phyloP scores from a whole-genome alignment of 2,329 filamentous ascomycete species.

The Penicillium capsulatum region DNA sequence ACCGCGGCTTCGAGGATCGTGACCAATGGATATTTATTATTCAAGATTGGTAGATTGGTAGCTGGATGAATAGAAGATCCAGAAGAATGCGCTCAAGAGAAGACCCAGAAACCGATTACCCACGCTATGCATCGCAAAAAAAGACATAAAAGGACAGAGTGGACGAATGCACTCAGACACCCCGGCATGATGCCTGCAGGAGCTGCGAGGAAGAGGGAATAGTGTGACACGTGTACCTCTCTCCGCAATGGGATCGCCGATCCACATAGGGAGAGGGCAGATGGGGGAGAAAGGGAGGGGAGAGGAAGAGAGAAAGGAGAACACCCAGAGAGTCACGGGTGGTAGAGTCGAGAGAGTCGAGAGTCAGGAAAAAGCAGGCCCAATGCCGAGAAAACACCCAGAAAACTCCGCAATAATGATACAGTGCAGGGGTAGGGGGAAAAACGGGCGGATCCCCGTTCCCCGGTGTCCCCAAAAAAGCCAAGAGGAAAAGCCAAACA shows the following conservation, averaged over 20 bases:
- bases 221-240: conserved; percentile 20
- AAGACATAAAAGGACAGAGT: conserved; percentile 3
- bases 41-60: too few species aligned
- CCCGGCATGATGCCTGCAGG: conserved; percentile 10
- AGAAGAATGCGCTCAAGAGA: conserved; percentile 17
- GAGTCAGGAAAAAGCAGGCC: conserved; percentile 5
- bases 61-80: conserved; percentile 5
- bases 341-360: too few species aligned
- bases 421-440: conserved; percentile 15
- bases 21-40: too few species aligned
- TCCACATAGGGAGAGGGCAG: conserved; percentile 1
- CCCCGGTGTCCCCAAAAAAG: conserved; percentile 10
- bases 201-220: conserved; percentile 13
- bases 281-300: not conserved
- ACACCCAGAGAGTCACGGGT: too few species aligned
- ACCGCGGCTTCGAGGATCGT: too few species aligned
- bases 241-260: conserved; percentile 3
- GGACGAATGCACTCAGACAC: not conserved
- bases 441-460: conserved; percentile 10
- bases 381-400: conserved; percentile 3
- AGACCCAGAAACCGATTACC: conserved; percentile 16
- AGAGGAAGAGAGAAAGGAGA: conserved; percentile 1
- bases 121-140: conserved; percentile 32
- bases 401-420: conserved; percentile 20
- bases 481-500: conserved; percentile 1